Percentiles rank a stretch among this genome's conserved stretches.
phyloP scores from a whole-genome alignment of 768 basidiomycete species.

The Pisolithus orientalis region DNA sequence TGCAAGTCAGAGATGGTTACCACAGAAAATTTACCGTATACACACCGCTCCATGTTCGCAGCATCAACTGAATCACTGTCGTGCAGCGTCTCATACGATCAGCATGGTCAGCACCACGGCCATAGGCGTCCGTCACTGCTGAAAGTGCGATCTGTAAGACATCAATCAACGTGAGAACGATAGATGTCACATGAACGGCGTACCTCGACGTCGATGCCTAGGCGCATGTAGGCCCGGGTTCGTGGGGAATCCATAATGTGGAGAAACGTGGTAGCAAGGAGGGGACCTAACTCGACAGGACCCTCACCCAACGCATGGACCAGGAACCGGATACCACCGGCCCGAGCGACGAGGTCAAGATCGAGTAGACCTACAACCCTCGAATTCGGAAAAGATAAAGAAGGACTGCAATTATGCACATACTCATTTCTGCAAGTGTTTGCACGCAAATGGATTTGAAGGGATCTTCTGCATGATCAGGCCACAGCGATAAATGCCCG shows the following conservation, averaged over 20 bases:
- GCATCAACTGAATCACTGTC: conserved; percentile 72
- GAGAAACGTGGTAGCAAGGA: conserved; percentile 75
- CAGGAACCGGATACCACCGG: conserved; percentile 82
- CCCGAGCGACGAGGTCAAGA: conserved; percentile 69
- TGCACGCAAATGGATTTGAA: conserved; percentile 78
- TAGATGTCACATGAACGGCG: conserved; percentile 7
- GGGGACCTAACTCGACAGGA: conserved; percentile 71
- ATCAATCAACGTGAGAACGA: neutral
- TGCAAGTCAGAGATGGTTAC: conserved; percentile 4
- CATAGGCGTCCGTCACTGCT: conserved; percentile 89
- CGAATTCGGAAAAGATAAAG: conserved; percentile 5
- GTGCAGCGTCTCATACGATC: conserved; percentile 77
- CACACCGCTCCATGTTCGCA: conserved; percentile 92
- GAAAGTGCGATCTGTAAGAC: conserved; percentile 67
- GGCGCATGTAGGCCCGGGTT: conserved; percentile 67
- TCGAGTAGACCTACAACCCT: conserved; percentile 71
- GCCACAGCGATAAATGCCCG: conserved; percentile 90
- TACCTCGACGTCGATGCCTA: conserved; percentile 90
- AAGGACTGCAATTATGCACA: conserved; percentile 21
- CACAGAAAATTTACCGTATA: conserved; percentile 3
- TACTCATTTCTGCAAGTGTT: conserved; percentile 86
- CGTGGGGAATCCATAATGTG: conserved; percentile 81
- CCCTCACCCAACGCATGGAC: conserved; percentile 88
- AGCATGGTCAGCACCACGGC: conserved; percentile 69
- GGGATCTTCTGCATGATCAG: conserved; percentile 86